Conservation (phyloP, 2,329 filamentous ascomycete species). For the Curvularia sp. region DNA sequence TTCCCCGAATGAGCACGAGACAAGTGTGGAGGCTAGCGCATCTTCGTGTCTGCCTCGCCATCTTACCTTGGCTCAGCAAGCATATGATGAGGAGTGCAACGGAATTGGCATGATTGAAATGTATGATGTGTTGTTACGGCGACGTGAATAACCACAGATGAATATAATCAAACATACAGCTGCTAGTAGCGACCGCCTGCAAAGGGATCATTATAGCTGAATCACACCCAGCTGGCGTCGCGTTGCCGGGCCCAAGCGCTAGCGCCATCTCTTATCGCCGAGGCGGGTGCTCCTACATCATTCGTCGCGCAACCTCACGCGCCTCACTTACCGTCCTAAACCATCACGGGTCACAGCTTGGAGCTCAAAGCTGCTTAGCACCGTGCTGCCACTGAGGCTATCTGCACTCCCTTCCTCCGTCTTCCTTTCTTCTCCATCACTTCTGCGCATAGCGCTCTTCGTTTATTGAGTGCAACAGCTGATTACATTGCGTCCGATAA, state of each 20-base stretch:
- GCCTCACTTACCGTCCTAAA: constrained; percentile 29
- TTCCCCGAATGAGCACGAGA: constrained; percentile 18
- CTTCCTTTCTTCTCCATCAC: constrained; percentile 6
- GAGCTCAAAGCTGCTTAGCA: constrained; percentile 30
- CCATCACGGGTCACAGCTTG: constrained; percentile 36
- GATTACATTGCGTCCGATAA: constrained; percentile 18
- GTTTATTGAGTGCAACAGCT: constrained; percentile 18
- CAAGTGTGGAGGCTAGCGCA: constrained; percentile 1
- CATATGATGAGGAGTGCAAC: too few relatives aligned
- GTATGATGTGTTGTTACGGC: neutral
- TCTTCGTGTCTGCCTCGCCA: neutral
- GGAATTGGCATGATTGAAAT: neutral
- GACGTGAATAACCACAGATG: neutral
- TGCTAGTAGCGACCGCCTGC: neutral
- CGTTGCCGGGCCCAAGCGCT: constrained; percentile 4
- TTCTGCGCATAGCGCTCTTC: constrained; percentile 9
- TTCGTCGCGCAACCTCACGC: constrained; percentile 42
- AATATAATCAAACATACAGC: neutral
- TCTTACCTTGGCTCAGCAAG: neutral
- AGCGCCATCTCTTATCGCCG: constrained; percentile 35
- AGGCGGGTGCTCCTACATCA: constrained; percentile 23
- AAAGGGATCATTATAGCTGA: neutral
- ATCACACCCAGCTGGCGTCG: too few relatives aligned
- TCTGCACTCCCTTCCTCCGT: constrained; percentile 10
- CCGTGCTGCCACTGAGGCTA: constrained; percentile 14